phyloP scores from a whole-genome alignment of 768 basidiomycete genomes.

The Hemileccinum impolitum region DNA sequence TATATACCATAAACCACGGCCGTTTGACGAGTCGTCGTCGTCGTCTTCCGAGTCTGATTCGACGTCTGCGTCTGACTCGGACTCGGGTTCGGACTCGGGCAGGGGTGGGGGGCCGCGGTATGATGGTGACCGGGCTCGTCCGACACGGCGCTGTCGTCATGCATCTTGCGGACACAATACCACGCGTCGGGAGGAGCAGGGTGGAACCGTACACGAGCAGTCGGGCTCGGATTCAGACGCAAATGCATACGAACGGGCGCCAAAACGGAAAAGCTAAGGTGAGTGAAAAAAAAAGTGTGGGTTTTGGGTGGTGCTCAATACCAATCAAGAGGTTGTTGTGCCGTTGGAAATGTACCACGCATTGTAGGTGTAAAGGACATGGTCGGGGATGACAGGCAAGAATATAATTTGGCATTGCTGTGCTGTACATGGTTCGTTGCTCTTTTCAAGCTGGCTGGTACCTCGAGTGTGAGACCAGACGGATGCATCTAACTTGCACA shows the following conservation, averaged over 20 bases:
- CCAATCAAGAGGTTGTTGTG: background rate
- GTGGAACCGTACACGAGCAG: slow-evolving; percentile 17
- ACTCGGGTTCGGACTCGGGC: slow-evolving; percentile 22
- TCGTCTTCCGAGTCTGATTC: slow-evolving; percentile 63
- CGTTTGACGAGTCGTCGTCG: slow-evolving; percentile 73
- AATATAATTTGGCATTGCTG: background rate
- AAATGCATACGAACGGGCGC: slow-evolving; percentile 51
- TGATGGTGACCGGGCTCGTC: slow-evolving; percentile 12
- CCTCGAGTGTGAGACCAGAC: background rate
- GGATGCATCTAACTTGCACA: too few relatives aligned
- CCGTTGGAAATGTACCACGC: background rate
- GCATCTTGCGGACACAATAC: slow-evolving; percentile 2
- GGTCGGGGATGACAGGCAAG: background rate
- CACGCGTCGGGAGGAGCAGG: slow-evolving; percentile 6
- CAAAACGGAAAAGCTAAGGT: slow-evolving; percentile 23
- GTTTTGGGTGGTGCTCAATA: background rate
- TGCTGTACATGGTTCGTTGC: background rate
- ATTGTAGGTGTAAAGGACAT: background rate
- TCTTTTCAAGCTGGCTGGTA: background rate
- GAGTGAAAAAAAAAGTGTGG: background rate
- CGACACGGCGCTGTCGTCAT: slow-evolving; percentile 5
- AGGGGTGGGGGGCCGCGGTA: background rate
- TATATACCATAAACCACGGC: slow-evolving; percentile 82
- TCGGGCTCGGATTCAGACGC: slow-evolving; percentile 24
- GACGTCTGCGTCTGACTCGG: slow-evolving; percentile 43